Conservation (phyloP, 768 basidiomycete genomes). For the Tephrocybe sp. region DNA sequence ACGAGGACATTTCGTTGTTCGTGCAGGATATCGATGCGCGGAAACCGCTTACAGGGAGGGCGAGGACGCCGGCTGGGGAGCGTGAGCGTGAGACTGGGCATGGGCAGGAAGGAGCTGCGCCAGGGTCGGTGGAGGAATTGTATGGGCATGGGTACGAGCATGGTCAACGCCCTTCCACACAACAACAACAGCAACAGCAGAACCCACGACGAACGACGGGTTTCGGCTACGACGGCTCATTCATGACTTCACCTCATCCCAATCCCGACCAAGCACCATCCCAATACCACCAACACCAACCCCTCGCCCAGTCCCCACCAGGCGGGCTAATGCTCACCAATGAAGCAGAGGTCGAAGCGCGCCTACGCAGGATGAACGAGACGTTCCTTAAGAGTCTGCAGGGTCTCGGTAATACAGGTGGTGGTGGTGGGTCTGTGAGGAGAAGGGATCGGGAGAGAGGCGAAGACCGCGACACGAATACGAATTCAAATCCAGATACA, state of each 20-base stretch:
- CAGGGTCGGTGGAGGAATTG: no score
- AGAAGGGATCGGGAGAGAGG: slow-evolving; percentile 6
- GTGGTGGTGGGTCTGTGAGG: slow-evolving; percentile 18
- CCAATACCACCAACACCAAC: no score
- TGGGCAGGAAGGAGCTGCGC: no score
- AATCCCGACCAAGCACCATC: no score
- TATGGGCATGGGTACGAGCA: no score
- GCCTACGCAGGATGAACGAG: slow-evolving; percentile 64
- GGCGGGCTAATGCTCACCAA: slow-evolving; percentile 61
- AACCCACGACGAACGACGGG: no score
- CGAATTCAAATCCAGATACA: background rate
- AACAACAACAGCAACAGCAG: no score
- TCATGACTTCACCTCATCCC: no score
- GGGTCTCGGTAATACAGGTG: slow-evolving; percentile 54
- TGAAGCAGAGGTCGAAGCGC: slow-evolving; percentile 63
- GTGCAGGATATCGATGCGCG: slow-evolving; percentile 75
- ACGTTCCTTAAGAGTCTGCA: slow-evolving; percentile 63
- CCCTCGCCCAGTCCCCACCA: background rate
- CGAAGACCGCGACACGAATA: background rate
- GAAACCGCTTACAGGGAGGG: slow-evolving; percentile 54
- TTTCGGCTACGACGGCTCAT: no score
- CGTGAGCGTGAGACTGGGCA: background rate
- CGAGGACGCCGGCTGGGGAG: slow-evolving; percentile 16
- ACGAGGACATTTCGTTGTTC: slow-evolving; percentile 77
- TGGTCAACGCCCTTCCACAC: no score